phyloP scores from a whole-genome alignment of 371 early-diverging fungal species.

The Actinomortierella wolfii region DNA sequence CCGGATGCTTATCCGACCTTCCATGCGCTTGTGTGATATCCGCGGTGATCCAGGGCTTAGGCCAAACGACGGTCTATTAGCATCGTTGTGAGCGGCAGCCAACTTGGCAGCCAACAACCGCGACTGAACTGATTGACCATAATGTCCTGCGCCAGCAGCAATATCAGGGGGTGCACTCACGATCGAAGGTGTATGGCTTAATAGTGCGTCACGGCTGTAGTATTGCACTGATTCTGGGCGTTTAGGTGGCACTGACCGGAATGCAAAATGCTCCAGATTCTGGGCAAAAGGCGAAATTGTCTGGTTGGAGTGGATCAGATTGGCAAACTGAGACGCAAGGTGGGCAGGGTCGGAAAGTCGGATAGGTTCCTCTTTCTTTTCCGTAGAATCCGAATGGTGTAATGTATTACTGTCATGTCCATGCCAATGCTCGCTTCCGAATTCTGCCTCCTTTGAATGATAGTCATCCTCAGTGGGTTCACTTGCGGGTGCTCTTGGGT shows the following conservation, averaged over 20 bases:
- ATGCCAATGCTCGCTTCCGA: no score
- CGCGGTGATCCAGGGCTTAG: slow-evolving; percentile 13
- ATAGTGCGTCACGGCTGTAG: slow-evolving; percentile 10
- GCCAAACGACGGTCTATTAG: no score
- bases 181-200: no score
- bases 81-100: no score
- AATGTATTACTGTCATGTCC: neutral
- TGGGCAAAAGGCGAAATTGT: slow-evolving; percentile 85
- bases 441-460: neutral
- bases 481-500: slow-evolving; percentile 9
- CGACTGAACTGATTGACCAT: no score
- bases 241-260: slow-evolving; percentile 68
- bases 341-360: slow-evolving; percentile 56
- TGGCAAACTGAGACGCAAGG: slow-evolving; percentile 81
- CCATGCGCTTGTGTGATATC: slow-evolving; percentile 37
- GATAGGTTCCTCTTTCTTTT: slow-evolving; percentile 53
- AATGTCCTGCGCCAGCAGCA: no score
- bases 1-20: slow-evolving; percentile 35
- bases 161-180: no score
- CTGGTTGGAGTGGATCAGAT: slow-evolving; percentile 78
- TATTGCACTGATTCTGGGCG: slow-evolving; percentile 45
- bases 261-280: slow-evolving; percentile 74
- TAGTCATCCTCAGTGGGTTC: neutral
- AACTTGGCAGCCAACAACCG: no score
- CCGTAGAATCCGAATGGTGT: neutral